phyloP scores from a whole-genome alignment of 495 filamentous ascomycete genomes.

The Emericellopsis terricola region DNA sequence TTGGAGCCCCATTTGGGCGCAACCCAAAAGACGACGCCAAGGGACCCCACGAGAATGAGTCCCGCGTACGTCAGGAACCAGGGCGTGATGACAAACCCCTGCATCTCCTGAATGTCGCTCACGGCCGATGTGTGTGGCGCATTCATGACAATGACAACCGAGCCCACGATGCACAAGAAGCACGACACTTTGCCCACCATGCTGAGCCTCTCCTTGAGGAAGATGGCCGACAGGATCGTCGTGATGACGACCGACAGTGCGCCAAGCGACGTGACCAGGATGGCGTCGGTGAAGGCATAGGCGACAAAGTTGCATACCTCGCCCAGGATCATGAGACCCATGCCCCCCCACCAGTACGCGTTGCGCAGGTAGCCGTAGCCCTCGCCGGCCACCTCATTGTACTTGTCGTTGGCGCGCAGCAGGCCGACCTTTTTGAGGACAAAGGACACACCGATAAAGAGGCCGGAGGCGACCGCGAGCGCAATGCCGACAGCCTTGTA shows the following conservation, averaged over 20 bases:
- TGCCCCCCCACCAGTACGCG: slow-evolving; percentile 84
- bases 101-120: slow-evolving; percentile 80
- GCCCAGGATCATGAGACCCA: slow-evolving; percentile 93
- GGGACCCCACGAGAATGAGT: slow-evolving; percentile 55
- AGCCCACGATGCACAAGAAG: slow-evolving; percentile 86
- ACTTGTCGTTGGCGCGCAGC: slow-evolving; percentile 86
- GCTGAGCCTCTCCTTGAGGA: slow-evolving; percentile 86
- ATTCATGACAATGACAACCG: slow-evolving; percentile 86
- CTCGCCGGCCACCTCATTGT: slow-evolving; percentile 89
- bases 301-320: slow-evolving; percentile 97
- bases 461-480: slow-evolving; percentile 70
- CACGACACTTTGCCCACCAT: slow-evolving; percentile 94
- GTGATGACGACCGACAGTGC: slow-evolving; percentile 93
- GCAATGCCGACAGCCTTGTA: slow-evolving; percentile 84
- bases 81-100: slow-evolving; percentile 70
- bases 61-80: slow-evolving; percentile 78
- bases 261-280: slow-evolving; percentile 85
- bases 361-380: slow-evolving; percentile 98
- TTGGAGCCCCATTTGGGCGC: slow-evolving; percentile 87
- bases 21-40: slow-evolving; percentile 61
- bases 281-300: slow-evolving; percentile 94
- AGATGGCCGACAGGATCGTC: slow-evolving; percentile 83
- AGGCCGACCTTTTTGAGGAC: slow-evolving; percentile 89
- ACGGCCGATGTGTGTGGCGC: slow-evolving; percentile 76
- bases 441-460: slow-evolving; percentile 92